phyloP scores from a whole-genome alignment of 176 grass and related monocot genomes.

The Canna indica region DNA sequence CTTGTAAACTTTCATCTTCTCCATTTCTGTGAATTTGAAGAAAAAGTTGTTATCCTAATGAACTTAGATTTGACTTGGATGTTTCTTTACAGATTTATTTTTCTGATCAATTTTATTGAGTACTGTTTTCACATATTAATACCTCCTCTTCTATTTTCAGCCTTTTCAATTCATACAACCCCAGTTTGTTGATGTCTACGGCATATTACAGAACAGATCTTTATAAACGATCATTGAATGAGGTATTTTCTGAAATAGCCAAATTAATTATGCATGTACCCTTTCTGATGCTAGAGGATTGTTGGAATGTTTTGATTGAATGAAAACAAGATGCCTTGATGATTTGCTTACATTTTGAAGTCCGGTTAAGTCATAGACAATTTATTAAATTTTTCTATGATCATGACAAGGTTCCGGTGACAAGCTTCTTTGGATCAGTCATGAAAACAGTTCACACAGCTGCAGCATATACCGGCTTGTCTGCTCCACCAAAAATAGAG shows the following conservation, averaged over 20 bases:
- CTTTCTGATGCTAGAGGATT: not conserved
- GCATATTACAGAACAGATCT: constrained; percentile 92
- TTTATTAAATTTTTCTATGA: constrained; percentile 7
- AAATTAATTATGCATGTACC: not conserved
- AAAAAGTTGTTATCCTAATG: too few species aligned
- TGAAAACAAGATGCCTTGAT: not conserved
- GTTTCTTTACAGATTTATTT: not conserved
- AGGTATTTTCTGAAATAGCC: constrained; percentile 31
- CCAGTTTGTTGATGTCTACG: constrained; percentile 74
- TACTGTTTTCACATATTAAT: not conserved
- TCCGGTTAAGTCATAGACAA: not conserved
- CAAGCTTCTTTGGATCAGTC: constrained; percentile 98
- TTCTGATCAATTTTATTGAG: not conserved
- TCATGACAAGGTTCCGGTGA: constrained; percentile 64
- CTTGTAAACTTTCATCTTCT: too few species aligned
- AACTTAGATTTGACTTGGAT: too few species aligned
- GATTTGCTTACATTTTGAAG: constrained; percentile 4
- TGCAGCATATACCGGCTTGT: constrained; percentile 60
- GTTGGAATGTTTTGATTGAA: not conserved
- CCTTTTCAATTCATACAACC: constrained; percentile 94
- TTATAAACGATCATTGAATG: constrained; percentile 55
- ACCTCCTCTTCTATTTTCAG: constrained; percentile 31
- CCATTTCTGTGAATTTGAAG: too few species aligned
- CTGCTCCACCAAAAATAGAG: constrained; percentile 27
- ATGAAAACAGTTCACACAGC: constrained; percentile 96